Percentiles rank a stretch among this genome's conserved stretches.
Conservation (phyloP, 2,329 filamentous ascomycete species). For the Ophiocordyceps camponoti-leonardi region DNA sequence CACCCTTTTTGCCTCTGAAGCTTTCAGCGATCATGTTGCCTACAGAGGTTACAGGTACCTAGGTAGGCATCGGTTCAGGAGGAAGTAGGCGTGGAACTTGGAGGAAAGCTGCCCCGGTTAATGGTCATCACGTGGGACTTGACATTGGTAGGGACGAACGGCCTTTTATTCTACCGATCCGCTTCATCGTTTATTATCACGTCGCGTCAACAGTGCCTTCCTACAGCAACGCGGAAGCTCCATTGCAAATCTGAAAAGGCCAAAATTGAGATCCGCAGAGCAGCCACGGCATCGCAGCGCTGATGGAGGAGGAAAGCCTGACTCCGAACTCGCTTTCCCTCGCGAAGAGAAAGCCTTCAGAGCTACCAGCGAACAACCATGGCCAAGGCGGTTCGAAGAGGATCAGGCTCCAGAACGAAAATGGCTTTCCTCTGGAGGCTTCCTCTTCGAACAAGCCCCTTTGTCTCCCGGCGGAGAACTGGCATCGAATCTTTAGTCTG, state of each 20-base stretch:
- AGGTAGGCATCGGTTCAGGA: too few relatives aligned
- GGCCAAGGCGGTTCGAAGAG: conserved; percentile 1
- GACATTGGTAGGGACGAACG: too few relatives aligned
- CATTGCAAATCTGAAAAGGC: background rate
- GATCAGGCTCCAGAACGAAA: background rate
- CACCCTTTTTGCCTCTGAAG: too few relatives aligned
- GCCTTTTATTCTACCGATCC: too few relatives aligned
- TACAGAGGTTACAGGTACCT: too few relatives aligned
- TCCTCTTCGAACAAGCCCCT: conserved; percentile 2
- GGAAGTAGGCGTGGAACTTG: too few relatives aligned
- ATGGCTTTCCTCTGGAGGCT: background rate
- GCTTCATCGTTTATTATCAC: too few relatives aligned
- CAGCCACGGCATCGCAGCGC: background rate
- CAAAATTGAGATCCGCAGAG: background rate
- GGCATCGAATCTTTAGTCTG: conserved; percentile 54
- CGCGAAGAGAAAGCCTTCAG: conserved; percentile 3
- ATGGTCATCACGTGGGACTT: too few relatives aligned
- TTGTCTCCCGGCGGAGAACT: conserved; percentile 41
- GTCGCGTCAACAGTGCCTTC: too few relatives aligned
- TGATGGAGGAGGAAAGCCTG: background rate
- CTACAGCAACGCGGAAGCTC: background rate
- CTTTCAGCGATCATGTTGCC: too few relatives aligned
- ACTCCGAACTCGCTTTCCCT: background rate
- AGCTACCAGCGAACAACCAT: background rate
- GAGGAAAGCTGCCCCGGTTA: too few relatives aligned